Evolutionary conservation across 2,329 filamentous ascomycete genomes (phyloP), one percentile per base, ranked within the genome.

Genomic region (Ceratocystis cubensis): DNA sequence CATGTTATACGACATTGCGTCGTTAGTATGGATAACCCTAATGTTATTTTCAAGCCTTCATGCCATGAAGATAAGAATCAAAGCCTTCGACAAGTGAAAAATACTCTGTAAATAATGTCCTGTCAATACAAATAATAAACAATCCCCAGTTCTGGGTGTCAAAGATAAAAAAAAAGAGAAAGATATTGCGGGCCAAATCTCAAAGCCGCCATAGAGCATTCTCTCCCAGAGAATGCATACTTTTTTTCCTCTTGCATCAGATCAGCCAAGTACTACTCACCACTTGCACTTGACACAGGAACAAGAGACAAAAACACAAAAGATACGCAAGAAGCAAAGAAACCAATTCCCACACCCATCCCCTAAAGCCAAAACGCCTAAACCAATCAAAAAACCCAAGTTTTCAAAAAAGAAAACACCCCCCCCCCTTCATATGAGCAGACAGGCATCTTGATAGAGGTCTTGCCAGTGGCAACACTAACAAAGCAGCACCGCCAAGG

Each of bases 81-180:
- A 41, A 13, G 37, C 37, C 37, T 41, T 41, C 13, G 20, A 57
- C 20, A 30, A 33, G 17, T 30, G 30, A 30, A 59, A n/a, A 33
- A 37, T 59, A 59, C 30, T 59, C 17, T n/a, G 17, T 59, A n/a
- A 59, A 59, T 59, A 37, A 59, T 59, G 56, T 7, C 25, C 13
- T 59, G 56, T n/a, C 56, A 37, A 59, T 59, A 59, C 56, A 37
- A 37, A 56, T 25, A 28, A 59, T 53, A 59, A 59, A 37, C 15
- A 37, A 25, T 33, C n/a, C 37, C 56, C 13, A 37, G 6, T 7
- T 30, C 56, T 30, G 33, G 56, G 56, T 59, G 33, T 59, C 56
- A 63, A 45, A 63, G 5, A n/a, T 20, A 45, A 28, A 7, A 48
- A 28, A n/a, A 48, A 63, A 28, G 30, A 25, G 8, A 25, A 45